Evolutionary conservation across 2,329 filamentous ascomycete genomes (phyloP).

Genomic region (Pseudomassariella vexata): DNA sequence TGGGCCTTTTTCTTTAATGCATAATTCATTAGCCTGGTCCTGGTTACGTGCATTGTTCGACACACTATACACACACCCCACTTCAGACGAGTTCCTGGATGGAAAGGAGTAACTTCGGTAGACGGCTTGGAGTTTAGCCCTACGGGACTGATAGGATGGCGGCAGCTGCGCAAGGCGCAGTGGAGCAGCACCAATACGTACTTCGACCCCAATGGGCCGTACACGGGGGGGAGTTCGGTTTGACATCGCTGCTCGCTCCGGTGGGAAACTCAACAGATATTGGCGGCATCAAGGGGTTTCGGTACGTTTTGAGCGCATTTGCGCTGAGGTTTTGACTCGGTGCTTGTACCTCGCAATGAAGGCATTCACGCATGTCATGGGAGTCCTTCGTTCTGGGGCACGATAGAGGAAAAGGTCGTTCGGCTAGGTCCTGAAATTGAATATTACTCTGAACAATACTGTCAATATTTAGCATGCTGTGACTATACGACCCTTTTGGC

Average conservation of each 20-base stretch:
- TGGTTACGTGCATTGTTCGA: slow-evolving; percentile 1
- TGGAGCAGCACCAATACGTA: not conserved
- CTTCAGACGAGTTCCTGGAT: not conserved
- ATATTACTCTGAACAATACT: too few species aligned
- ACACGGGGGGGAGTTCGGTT: not conserved
- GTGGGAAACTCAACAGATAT: slow-evolving; percentile 3
- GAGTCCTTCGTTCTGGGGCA: too few species aligned
- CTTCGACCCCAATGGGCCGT: not conserved
- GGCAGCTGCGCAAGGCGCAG: too few species aligned
- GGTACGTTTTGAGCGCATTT: too few species aligned
- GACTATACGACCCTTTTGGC: too few species aligned
- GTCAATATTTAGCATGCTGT: too few species aligned
- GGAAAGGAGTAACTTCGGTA: not conserved
- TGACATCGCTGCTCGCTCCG: too few species aligned
- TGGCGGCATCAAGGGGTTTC: too few species aligned
- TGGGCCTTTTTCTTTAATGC: slow-evolving; percentile 4
- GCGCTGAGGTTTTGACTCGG: not conserved
- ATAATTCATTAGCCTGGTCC: too few species aligned
- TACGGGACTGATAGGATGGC: too few species aligned
- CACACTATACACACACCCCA: not conserved
- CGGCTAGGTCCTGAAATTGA: not conserved
- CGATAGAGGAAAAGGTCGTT: not conserved
- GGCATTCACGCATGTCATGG: too few species aligned
- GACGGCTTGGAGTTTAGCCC: too few species aligned
- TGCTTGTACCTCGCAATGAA: not conserved